Conservation (phyloP, 768 basidiomycete species). For the Amanita exitialis region DNA sequence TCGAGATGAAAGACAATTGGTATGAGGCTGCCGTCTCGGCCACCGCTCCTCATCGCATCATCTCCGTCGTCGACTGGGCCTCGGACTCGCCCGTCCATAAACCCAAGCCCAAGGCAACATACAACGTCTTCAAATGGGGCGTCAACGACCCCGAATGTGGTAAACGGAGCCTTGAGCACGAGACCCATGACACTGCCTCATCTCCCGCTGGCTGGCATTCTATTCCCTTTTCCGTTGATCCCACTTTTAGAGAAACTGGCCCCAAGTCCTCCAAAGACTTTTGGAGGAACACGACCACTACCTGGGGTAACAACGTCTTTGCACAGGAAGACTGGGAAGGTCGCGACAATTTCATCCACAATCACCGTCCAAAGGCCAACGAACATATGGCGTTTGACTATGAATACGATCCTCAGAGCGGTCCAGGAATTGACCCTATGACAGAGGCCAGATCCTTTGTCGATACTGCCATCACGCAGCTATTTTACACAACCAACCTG, state of each 20-base stretch:
- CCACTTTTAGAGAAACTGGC: conserved; percentile 20
- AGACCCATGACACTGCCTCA: conserved; percentile 68
- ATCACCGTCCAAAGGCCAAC: conserved; percentile 73
- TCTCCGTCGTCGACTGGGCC: conserved; percentile 93
- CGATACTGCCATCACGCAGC: conserved; percentile 77
- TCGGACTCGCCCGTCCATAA: conserved; percentile 56
- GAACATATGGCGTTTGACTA: conserved; percentile 51
- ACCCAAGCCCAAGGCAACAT: conserved; percentile 34
- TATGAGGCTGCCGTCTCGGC: conserved; percentile 85
- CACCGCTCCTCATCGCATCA: conserved; percentile 60
- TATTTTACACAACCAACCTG: conserved; percentile 82
- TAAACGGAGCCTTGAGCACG: conserved; percentile 43
- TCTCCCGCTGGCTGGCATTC: conserved; percentile 91
- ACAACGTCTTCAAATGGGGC: conserved; percentile 75
- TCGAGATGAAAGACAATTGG: conserved; percentile 94
- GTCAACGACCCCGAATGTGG: conserved; percentile 78
- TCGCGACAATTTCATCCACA: conserved; percentile 49
- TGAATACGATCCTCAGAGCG: conserved; percentile 59
- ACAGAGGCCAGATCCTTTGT: conserved; percentile 75
- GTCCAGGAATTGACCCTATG: conserved; percentile 45
- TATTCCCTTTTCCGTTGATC: conserved; percentile 65
- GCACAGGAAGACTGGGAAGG: conserved; percentile 94
- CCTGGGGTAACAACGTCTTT: conserved; percentile 87
- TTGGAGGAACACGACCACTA: conserved; percentile 66
- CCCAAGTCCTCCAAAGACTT: conserved; percentile 16